Evolutionary conservation across 2,329 filamentous ascomycete species (phyloP).

Genomic region (Graphiopsis chlorocephala): DNA sequence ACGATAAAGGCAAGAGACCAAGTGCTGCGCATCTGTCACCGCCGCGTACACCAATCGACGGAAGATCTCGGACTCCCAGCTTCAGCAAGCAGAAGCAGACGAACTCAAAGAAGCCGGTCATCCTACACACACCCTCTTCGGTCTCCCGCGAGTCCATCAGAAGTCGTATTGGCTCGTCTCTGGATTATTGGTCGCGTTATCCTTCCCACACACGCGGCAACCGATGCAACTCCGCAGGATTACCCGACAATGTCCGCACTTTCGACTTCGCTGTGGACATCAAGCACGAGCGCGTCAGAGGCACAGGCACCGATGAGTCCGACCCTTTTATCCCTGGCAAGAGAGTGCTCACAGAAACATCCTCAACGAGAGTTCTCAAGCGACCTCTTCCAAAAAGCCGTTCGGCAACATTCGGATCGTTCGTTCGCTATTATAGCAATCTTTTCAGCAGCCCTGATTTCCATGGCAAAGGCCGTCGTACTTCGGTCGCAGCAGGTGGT

Average conservation of each 20-base stretch:
- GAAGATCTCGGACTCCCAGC: neutral
- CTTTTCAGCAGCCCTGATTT: slow-evolving; percentile 43
- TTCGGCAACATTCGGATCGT: slow-evolving; percentile 42
- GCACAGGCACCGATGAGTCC: neutral
- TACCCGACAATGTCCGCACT: slow-evolving; percentile 38
- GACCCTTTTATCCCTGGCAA: neutral
- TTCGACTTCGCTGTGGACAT: slow-evolving; percentile 42
- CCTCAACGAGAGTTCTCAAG: slow-evolving; percentile 16
- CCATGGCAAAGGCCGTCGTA: slow-evolving; percentile 45
- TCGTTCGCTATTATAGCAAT: slow-evolving; percentile 45
- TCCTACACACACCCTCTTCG: slow-evolving; percentile 12
- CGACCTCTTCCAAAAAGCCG: slow-evolving; percentile 31
- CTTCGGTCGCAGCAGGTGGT: slow-evolving; percentile 42
- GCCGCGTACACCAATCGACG: neutral
- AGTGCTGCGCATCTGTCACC: slow-evolving; percentile 6
- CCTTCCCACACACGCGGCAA: slow-evolving; percentile 45
- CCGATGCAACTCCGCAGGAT: slow-evolving; percentile 40
- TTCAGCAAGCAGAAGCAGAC: neutral
- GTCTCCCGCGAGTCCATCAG: neutral
- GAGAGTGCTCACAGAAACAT: neutral
- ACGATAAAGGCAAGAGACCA: neutral
- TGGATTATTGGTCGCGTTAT: slow-evolving; percentile 45
- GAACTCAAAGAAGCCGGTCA: neutral
- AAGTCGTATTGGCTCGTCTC: slow-evolving; percentile 25
- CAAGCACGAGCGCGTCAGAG: slow-evolving; percentile 1